Evolutionary conservation across 208 protist species (phyloP).

Genomic region (Porcisia deanei): DNA sequence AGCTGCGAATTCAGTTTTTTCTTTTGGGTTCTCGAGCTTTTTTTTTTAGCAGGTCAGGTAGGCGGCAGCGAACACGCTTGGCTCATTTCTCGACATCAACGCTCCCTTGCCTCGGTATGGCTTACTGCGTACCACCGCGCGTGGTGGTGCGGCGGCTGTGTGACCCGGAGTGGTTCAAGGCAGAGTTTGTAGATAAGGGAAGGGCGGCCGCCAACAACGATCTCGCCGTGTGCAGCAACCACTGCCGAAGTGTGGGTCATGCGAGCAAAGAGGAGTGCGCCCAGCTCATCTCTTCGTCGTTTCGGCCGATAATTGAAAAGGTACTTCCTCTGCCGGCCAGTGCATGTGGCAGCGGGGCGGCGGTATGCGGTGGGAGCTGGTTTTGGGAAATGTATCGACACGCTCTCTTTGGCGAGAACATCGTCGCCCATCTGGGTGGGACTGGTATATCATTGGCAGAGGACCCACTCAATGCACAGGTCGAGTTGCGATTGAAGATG

Average conservation of each 20-base stretch:
- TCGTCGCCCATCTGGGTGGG: slow-evolving; percentile 51
- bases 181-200: slow-evolving; percentile 6
- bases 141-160: slow-evolving; percentile 17
- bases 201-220: neutral
- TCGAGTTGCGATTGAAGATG: slow-evolving; percentile 30
- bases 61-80: neutral
- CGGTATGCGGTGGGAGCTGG: slow-evolving; percentile 57
- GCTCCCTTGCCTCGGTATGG: slow-evolving; percentile 1
- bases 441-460: slow-evolving; percentile 57
- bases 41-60: neutral
- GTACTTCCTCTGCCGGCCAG: slow-evolving; percentile 29
- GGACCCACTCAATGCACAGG: slow-evolving; percentile 58
- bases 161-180: slow-evolving; percentile 23
- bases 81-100: neutral
- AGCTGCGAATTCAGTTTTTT: slow-evolving; percentile 1
- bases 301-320: slow-evolving; percentile 32
- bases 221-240: slow-evolving; percentile 11
- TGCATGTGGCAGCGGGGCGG: neutral
- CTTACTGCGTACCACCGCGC: neutral
- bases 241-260: slow-evolving; percentile 17
- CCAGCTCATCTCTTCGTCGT: slow-evolving; percentile 55
- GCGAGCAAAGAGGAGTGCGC: slow-evolving; percentile 26
- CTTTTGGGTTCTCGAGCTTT: neutral
- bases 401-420: slow-evolving; percentile 59
- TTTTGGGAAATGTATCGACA: slow-evolving; percentile 79